Evolutionary conservation across 305 asterid genomes (phyloP), one percentile per base, ranked within the genome.

Genomic region (Fraxinus platypoda): DNA sequence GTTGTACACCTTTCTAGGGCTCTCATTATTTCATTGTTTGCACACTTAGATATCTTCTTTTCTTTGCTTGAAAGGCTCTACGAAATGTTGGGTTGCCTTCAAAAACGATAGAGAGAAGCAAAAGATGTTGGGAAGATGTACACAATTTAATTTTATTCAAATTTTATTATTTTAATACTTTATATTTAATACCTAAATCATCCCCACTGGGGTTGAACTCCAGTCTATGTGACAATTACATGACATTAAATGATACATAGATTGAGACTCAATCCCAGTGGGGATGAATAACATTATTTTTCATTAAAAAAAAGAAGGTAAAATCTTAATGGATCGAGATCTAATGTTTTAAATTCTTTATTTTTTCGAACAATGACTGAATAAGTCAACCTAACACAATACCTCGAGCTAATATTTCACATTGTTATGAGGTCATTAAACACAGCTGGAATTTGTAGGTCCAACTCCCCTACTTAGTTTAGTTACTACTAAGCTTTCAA

Each of bases 401-500:
- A 12, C 13, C 9, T 1, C 23, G 8, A 6, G 62, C 8, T 1
- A 1, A 46, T 46, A 46, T 46, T 41, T 33, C 12, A 68, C 12
- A 19, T 68, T 76, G 26, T 72, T 49, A 31, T 46, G 31, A 62
- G 13, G 28, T 37, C 11, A 19, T 59, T 8, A 25, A 59, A 59
- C 5, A 21, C 12, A 23, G 6, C 13, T 19, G 6, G 28, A 21
- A 62, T 21, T 9, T 46, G 57, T 46, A 46, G 19, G 78, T 71
- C 78, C 52, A 33, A 21, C 26, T 34, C 21, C 70, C 77, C 15
- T 34, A 43, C 81, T 21, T 31, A 31, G 38, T 52, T 66, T 74
- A 41, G 86, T 77, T 87, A 52, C 43, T 80, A 82, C 78, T 82
- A 52, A 43, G 85, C 87, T 87, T 82, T 87, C 90, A 73, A 35